Evolutionary conservation across 1,284 basidiomycete genomes (phyloP).

Genomic region (Tilletia horrida): DNA sequence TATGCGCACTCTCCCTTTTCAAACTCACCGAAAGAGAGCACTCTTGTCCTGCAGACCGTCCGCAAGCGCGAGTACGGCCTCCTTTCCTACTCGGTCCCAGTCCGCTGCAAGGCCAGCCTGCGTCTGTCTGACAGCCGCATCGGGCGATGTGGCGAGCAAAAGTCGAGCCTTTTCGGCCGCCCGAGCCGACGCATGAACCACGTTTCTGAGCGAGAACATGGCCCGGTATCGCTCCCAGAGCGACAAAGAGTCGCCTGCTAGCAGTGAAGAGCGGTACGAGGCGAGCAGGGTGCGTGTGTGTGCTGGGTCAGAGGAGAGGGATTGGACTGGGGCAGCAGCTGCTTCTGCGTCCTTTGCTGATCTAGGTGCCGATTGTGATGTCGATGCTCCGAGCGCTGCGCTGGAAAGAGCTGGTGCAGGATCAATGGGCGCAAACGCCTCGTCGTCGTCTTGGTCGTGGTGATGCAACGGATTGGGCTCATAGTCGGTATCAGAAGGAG

Average conservation of each 20-base stretch:
- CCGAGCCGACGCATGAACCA: slow-evolving; percentile 34
- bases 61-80: slow-evolving; percentile 84
- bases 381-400: slow-evolving; percentile 24
- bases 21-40: slow-evolving; percentile 76
- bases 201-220: slow-evolving; percentile 85
- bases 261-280: slow-evolving; percentile 66
- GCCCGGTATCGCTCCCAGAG: slow-evolving; percentile 94
- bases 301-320: slow-evolving; percentile 45
- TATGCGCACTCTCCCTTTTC: neutral
- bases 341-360: slow-evolving; percentile 35
- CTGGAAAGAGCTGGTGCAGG: slow-evolving; percentile 70
- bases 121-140: neutral
- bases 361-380: slow-evolving; percentile 54
- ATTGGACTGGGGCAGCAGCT: slow-evolving; percentile 31
- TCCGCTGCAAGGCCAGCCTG: neutral
- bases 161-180: slow-evolving; percentile 12
- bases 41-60: slow-evolving; percentile 79
- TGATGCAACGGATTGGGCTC: no score
- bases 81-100: slow-evolving; percentile 30
- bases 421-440: slow-evolving; percentile 78
- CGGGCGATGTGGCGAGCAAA: neutral
- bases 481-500: neutral
- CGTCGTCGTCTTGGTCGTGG: slow-evolving; percentile 19
- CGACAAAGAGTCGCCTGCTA: slow-evolving; percentile 65
- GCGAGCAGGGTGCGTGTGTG: slow-evolving; percentile 55